These are phyloP conservation scores for Daedaleopsis sinensis DNA, from an alignment of 768 basidiomycete genomes.

Conservation along the genomic window DNA sequence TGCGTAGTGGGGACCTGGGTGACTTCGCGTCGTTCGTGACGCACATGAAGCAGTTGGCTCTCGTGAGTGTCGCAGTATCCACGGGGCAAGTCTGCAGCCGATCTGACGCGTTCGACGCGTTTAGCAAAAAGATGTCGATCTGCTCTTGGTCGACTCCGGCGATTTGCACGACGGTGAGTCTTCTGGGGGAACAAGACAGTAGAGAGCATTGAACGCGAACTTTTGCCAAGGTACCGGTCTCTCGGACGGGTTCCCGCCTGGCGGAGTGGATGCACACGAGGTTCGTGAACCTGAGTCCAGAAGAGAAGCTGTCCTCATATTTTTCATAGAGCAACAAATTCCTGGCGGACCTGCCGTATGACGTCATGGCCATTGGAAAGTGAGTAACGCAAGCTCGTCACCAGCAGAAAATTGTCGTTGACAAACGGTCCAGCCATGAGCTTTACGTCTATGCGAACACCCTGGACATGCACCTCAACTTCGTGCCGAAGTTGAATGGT, in stretches of 20 bases:
- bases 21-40: constrained; percentile 86
- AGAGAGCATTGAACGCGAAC: not conserved
- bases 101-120: not conserved
- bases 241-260: constrained; percentile 72
- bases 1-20: constrained; percentile 61
- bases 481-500: constrained; percentile 66
- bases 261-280: constrained; percentile 73
- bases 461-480: constrained; percentile 73
- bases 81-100: not conserved
- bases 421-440: constrained; percentile 61
- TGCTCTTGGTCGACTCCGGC: constrained; percentile 83
- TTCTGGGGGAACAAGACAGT: not conserved
- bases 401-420: not conserved
- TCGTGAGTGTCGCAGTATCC: constrained; percentile 36
- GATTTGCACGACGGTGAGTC: constrained; percentile 68
- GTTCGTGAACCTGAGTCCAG: constrained; percentile 38
- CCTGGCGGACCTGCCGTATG: constrained; percentile 74
- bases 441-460: constrained; percentile 72
- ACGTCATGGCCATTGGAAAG: constrained; percentile 86
- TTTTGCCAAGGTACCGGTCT: constrained; percentile 63
- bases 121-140: constrained; percentile 73
- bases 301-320: not conserved
- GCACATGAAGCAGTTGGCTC: constrained; percentile 78
- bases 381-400: constrained; percentile 35
- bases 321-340: constrained; percentile 68